Evolutionary conservation across 2,329 filamentous ascomycete species (phyloP), one percentile per base, ranked within the genome.

Genomic region (Arachnomyces sp.): DNA sequence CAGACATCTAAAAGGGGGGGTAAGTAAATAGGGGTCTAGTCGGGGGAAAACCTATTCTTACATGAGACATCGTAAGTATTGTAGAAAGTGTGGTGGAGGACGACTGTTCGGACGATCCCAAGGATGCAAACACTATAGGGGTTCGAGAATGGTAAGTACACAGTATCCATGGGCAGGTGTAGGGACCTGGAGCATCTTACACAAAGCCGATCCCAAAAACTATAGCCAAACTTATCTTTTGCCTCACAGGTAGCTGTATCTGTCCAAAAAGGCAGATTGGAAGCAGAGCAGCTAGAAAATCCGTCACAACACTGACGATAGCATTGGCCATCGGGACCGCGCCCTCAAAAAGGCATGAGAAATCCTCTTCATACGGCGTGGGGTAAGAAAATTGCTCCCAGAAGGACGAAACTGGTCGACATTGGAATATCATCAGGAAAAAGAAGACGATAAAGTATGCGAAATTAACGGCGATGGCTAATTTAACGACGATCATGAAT

Each of bases 241-340:
- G 36, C 28, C 41, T 31, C 25, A 39, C 14, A 13, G 41, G 41
- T 32, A 43, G 38, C 15, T 43, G 34, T 25, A 43, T 12, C 25
- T 43, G 41, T n/a, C 20, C 28, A 28, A 43, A 43, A 11, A 43
- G 33, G 28, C 35, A 43, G 33, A 43, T 43, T 3, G 41, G 41
- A 3, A 43, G 33, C 25, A 28, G 28, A 2, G 36, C 38, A 30
- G 36, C 29, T 29, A 43, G 30, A 9, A 43, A 29, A 32, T 43
- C 41, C 2, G 41, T 43, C 7, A 31, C 18, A 14, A 39, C 4
- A 13, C 38, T 43, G 36, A 43, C 37, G 15, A 39, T 36, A 2
- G 31, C 36, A 8, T 36, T 16, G 29, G 37, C 39, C 3, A 43
- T 12, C 7, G 41, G 41, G 6, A 43, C 15, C 12, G 38, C 32